Percentiles rank a stretch among this genome's conserved stretches.
phyloP scores from a whole-genome alignment of 2,329 filamentous ascomycete species.

The Akanthomyces uredinophilus region DNA sequence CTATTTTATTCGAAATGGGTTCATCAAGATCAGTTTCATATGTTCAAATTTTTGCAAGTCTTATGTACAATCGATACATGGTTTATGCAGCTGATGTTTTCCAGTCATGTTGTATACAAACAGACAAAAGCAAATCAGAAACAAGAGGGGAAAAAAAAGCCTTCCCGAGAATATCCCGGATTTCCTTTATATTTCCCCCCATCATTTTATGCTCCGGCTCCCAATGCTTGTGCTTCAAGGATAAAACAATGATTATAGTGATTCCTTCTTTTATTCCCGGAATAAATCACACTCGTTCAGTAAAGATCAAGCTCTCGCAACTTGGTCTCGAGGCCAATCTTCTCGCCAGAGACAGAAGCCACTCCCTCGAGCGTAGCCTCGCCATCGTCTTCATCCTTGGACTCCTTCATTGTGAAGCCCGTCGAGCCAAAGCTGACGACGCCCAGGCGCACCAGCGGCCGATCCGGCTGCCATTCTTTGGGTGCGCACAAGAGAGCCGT shows the following conservation, averaged over 20 bases:
- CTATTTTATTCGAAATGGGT: not conserved
- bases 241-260: not conserved
- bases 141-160: not conserved
- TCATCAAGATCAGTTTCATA: not conserved
- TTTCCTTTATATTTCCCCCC: not conserved
- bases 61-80: not conserved
- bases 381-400: slow-evolving; percentile 14
- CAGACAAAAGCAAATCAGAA: not conserved
- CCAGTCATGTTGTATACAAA: not conserved
- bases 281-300: slow-evolving; percentile 14
- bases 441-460: slow-evolving; percentile 28
- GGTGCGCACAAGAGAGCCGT: slow-evolving; percentile 12
- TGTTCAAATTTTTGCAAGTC: not conserved
- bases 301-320: slow-evolving; percentile 33
- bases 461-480: slow-evolving; percentile 22
- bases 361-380: slow-evolving; percentile 25
- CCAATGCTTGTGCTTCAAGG: slow-evolving; percentile 5
- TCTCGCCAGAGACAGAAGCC: slow-evolving; percentile 21
- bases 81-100: not conserved
- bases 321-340: slow-evolving; percentile 24
- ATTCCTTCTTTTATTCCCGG: not conserved
- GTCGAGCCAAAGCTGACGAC: slow-evolving; percentile 25
- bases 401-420: slow-evolving; percentile 21
- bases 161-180: not conserved
- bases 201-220: slow-evolving; percentile 1